Percentiles rank a stretch among this genome's conserved stretches.
These are phyloP conservation scores for Fusarium proliferatum DNA, from an alignment of 2,329 filamentous ascomycete species.

Conservation along the genomic window DNA sequence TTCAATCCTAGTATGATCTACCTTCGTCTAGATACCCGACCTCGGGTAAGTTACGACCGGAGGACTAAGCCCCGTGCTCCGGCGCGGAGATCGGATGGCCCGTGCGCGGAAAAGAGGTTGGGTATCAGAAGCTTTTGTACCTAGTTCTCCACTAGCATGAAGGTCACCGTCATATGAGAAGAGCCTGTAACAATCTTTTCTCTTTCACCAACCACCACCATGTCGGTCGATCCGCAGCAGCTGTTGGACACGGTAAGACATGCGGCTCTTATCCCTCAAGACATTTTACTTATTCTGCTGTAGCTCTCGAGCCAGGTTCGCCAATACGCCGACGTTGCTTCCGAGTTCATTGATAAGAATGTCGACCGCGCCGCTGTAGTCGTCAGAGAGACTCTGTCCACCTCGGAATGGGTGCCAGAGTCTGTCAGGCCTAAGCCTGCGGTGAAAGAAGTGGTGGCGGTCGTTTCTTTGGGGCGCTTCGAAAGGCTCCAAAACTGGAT, in stretches of 20 bases:
- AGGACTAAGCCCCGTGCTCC: slow-evolving; percentile 30
- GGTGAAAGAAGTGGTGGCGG: slow-evolving; percentile 48
- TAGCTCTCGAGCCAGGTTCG: slow-evolving; percentile 72
- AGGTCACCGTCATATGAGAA: slow-evolving; percentile 46
- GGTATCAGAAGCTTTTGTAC: slow-evolving; percentile 39
- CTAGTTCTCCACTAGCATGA: slow-evolving; percentile 43
- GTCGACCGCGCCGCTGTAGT: slow-evolving; percentile 79
- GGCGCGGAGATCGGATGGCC: slow-evolving; percentile 36
- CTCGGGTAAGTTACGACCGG: slow-evolving; percentile 26
- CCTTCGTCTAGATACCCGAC: slow-evolving; percentile 29
- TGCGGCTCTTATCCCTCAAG: background rate
- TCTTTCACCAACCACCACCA: slow-evolving; percentile 55
- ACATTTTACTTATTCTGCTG: slow-evolving; percentile 18
- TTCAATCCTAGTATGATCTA: background rate
- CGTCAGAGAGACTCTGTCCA: slow-evolving; percentile 75
- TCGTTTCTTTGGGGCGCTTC: slow-evolving; percentile 50
- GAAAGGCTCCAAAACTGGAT: slow-evolving; percentile 78
- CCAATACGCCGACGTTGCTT: slow-evolving; percentile 76
- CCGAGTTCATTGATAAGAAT: slow-evolving; percentile 82
- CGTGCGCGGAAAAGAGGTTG: slow-evolving; percentile 41
- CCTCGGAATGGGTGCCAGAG: slow-evolving; percentile 78
- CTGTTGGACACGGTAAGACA: slow-evolving; percentile 78
- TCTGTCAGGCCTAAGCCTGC: slow-evolving; percentile 70
- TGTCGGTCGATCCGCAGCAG: slow-evolving; percentile 84
- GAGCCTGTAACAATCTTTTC: slow-evolving; percentile 40